Percentiles rank a stretch among this genome's conserved stretches.
These are phyloP conservation scores for Eucalyptus curtisii DNA, from an alignment of 345 rosid species.

Conservation along the genomic window DNA sequence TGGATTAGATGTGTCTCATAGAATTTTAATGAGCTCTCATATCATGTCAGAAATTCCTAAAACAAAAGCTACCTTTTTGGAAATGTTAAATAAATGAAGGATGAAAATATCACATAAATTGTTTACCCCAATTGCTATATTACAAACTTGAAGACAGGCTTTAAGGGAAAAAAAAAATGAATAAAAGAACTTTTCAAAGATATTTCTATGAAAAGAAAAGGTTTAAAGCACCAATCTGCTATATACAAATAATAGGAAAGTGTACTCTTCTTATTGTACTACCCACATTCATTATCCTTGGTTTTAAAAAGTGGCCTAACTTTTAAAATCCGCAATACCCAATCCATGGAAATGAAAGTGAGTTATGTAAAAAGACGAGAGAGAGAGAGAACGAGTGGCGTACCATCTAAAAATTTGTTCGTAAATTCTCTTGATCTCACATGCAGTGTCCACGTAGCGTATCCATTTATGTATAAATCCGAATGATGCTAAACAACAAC, in stretches of 20 bases:
- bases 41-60: neutral
- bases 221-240: neutral
- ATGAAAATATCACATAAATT: neutral
- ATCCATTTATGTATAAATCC: too few relatives aligned
- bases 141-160: neutral
- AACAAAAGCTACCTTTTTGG: neutral
- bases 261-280: neutral
- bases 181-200: neutral
- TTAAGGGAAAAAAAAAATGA: neutral
- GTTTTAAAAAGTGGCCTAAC: neutral
- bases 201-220: neutral
- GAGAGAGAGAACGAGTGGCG: accelerated
- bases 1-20: neutral
- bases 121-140: neutral
- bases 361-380: neutral
- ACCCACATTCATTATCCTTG: neutral
- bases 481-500: neutral
- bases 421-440: neutral
- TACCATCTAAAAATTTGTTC: neutral
- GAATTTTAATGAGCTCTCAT: neutral
- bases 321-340: too few relatives aligned
- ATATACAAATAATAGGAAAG: neutral
- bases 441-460: neutral
- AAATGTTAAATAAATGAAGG: neutral
- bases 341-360: too few relatives aligned